A percentile compares a stretch with the other conserved stretches of the same genome.
Conservation (phyloP, 495 filamentous ascomycete genomes). For the Neurospora hispaniola region DNA sequence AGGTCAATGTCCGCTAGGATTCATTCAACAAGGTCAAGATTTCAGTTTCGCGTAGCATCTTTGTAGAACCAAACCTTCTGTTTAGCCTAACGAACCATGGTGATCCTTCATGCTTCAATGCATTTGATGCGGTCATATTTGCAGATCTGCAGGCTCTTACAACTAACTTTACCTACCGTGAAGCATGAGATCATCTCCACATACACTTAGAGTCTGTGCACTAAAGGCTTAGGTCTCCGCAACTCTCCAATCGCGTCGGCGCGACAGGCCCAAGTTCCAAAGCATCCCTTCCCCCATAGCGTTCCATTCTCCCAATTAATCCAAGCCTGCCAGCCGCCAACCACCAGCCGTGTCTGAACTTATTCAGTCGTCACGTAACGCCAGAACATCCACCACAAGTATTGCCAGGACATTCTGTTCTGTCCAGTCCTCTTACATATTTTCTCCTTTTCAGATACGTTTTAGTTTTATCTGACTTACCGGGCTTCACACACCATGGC, state of each 20-base stretch:
- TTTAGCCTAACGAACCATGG: background rate
- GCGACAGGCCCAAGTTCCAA: background rate
- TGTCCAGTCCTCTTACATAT: background rate
- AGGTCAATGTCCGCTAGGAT: background rate
- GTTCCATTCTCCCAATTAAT: background rate
- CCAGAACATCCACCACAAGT: background rate
- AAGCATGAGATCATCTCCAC: background rate
- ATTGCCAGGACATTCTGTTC: background rate
- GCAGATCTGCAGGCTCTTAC: background rate
- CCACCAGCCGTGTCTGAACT: background rate
- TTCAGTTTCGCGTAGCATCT: no score
- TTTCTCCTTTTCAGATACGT: background rate
- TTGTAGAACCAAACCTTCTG: no score
- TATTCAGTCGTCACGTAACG: background rate
- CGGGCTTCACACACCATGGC: slow-evolving; percentile 42
- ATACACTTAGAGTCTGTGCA: background rate
- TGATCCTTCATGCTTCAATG: background rate
- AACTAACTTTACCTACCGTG: background rate
- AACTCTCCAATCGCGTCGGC: background rate
- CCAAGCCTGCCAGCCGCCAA: background rate
- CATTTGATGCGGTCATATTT: background rate
- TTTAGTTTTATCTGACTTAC: background rate
- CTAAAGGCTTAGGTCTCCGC: background rate
- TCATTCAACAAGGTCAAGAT: background rate
- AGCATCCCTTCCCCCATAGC: background rate